These are phyloP conservation scores for Kodamaea sp. DNA, from an alignment of 1,139 yeast species.

Conservation along the genomic window DNA sequence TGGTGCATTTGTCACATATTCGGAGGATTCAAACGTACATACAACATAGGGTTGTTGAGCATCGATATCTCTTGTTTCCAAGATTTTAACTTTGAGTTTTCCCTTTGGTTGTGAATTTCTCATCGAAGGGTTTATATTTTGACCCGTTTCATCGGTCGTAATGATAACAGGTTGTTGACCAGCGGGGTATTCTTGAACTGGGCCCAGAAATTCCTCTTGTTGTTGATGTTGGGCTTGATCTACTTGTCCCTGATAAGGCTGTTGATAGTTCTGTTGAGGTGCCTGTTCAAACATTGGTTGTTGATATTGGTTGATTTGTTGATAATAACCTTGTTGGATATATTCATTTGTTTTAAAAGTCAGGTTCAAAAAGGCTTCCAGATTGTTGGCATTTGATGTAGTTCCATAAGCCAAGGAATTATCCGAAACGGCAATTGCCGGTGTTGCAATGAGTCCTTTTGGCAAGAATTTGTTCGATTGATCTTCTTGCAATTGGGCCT, in stretches of 20 bases:
- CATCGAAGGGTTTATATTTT: constrained; percentile 24
- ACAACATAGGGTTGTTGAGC: constrained; percentile 82
- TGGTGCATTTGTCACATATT: constrained; percentile 81
- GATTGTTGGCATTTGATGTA: constrained; percentile 37
- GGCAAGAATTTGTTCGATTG: constrained; percentile 30
- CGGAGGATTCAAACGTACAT: constrained; percentile 89
- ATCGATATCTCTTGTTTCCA: constrained; percentile 70
- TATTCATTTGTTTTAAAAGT: constrained; percentile 18
- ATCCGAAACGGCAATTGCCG: constrained; percentile 65
- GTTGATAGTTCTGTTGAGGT: constrained; percentile 12
- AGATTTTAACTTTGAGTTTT: constrained; percentile 71
- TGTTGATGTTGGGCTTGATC: constrained; percentile 14
- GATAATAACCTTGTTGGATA: constrained; percentile 6
- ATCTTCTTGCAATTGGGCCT: constrained; percentile 7
- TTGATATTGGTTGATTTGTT: constrained; percentile 6
- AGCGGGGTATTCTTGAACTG: constrained; percentile 14
- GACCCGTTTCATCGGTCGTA: constrained; percentile 47
- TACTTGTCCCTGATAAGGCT: constrained; percentile 2
- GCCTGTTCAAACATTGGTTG: constrained; percentile 9
- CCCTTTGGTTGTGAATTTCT: constrained; percentile 63
- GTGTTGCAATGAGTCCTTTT: constrained; percentile 36
- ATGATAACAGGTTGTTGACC: constrained; percentile 36
- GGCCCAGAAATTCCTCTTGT: constrained; percentile 8
- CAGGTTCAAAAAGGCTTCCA: constrained; percentile 26
- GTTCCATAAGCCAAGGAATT: constrained; percentile 68